phyloP scores from a whole-genome alignment of 768 basidiomycete genomes.

The Leccinum olivaceopallidum region DNA sequence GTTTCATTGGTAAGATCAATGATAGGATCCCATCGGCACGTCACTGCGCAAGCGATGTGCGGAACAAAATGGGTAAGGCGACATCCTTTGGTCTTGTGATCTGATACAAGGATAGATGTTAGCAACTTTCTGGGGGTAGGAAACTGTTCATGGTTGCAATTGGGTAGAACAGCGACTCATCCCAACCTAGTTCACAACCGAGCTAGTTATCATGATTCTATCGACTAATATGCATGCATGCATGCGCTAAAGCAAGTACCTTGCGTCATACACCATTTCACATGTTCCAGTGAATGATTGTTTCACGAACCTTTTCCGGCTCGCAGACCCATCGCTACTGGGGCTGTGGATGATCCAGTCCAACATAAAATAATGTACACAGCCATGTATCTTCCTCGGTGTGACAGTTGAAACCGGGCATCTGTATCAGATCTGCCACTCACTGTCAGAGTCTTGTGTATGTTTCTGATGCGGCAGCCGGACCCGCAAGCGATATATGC shows the following conservation, averaged over 20 bases:
- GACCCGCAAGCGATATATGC: too few species aligned
- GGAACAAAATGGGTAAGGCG: background rate
- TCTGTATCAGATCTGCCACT: background rate
- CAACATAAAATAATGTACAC: background rate
- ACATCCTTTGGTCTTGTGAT: background rate
- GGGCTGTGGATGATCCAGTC: background rate
- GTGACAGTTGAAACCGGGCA: background rate
- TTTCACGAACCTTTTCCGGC: background rate
- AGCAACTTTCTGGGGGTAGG: background rate
- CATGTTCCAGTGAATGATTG: background rate
- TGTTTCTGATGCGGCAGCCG: background rate
- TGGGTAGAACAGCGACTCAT: background rate
- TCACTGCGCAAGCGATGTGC: background rate
- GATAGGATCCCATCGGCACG: background rate
- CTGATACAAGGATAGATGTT: background rate
- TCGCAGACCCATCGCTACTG: background rate
- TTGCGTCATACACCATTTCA: background rate
- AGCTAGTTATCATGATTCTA: background rate
- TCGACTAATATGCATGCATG: background rate
- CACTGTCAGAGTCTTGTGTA: background rate
- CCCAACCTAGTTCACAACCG: background rate
- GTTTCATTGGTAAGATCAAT: constrained; percentile 17
- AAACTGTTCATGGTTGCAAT: background rate
- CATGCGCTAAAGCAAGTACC: background rate
- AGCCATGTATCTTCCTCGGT: background rate